Evolutionary conservation across 305 asterid genomes (phyloP).

Genomic region (Fraxinus ornus): DNA sequence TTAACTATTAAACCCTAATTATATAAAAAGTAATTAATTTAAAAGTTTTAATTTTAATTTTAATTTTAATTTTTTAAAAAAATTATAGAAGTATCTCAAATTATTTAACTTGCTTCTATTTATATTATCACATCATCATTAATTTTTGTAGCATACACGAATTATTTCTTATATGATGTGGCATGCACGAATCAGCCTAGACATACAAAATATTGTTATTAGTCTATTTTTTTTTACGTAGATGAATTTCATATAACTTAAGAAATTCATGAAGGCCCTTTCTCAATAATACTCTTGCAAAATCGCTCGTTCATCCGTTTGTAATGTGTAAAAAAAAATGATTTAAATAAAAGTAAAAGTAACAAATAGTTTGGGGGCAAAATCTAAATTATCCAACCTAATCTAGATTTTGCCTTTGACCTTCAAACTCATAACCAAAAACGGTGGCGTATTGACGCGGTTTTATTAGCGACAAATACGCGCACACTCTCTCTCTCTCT

Average conservation of each 20-base stretch:
- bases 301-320: background rate
- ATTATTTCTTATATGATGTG: background rate
- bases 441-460: constrained; percentile 34
- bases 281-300: background rate
- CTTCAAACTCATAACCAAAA: constrained; percentile 21
- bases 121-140: too few species aligned
- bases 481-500: background rate
- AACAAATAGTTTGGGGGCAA: constrained; percentile 10
- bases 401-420: constrained; percentile 21
- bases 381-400: constrained; percentile 20
- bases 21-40: too few species aligned
- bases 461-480: constrained; percentile 20
- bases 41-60: too few species aligned
- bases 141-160: background rate
- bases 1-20: background rate
- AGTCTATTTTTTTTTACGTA: background rate
- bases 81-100: too few species aligned
- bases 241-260: too few species aligned
- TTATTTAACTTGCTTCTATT: too few species aligned
- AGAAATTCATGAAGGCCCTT: background rate
- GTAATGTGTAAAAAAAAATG: background rate
- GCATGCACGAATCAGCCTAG: background rate
- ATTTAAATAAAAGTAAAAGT: background rate
- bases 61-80: too few species aligned
- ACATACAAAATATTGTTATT: background rate